These are phyloP conservation scores for Rhodotorula sp. DNA, from an alignment of 1,284 basidiomycete species.

Conservation along the genomic window DNA sequence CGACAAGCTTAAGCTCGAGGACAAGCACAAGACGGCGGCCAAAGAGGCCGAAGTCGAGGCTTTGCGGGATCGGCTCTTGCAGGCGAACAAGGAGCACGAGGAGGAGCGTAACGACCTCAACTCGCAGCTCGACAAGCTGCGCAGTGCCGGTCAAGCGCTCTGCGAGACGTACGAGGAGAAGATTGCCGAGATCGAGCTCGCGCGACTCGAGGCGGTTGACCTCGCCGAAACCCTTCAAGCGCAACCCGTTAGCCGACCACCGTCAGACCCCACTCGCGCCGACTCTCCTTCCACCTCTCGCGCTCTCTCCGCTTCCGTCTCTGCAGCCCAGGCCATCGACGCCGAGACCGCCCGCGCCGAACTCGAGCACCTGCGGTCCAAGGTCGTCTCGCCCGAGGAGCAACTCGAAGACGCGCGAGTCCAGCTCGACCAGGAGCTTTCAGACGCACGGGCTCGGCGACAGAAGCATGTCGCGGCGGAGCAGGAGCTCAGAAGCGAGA, in stretches of 20 bases:
- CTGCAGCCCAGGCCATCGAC: constrained; percentile 75
- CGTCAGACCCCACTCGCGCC: constrained; percentile 42
- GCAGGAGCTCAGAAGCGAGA: constrained; percentile 62
- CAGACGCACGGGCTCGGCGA: constrained; percentile 59
- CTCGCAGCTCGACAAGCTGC: constrained; percentile 71
- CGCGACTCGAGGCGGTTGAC: constrained; percentile 72
- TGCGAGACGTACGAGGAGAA: constrained; percentile 82
- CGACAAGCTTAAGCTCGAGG: constrained; percentile 35
- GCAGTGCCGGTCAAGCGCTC: constrained; percentile 67
- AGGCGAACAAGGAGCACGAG: constrained; percentile 43
- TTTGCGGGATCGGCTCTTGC: constrained; percentile 38
- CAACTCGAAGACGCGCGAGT: constrained; percentile 73
- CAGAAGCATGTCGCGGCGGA: constrained; percentile 66
- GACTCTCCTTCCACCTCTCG: neutral
- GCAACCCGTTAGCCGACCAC: constrained; percentile 51
- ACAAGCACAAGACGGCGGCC: constrained; percentile 38
- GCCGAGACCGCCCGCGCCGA: constrained; percentile 83
- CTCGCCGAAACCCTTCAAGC: constrained; percentile 64
- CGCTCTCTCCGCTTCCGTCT: constrained; percentile 12
- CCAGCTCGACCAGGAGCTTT: constrained; percentile 67
- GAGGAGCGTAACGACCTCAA: constrained; percentile 47
- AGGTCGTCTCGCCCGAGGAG: constrained; percentile 74
- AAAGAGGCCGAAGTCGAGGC: constrained; percentile 43
- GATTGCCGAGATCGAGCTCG: constrained; percentile 64
- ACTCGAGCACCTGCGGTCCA: constrained; percentile 75